Conservation (phyloP, 495 filamentous ascomycete genomes). For the Penicillium tannophilum region DNA sequence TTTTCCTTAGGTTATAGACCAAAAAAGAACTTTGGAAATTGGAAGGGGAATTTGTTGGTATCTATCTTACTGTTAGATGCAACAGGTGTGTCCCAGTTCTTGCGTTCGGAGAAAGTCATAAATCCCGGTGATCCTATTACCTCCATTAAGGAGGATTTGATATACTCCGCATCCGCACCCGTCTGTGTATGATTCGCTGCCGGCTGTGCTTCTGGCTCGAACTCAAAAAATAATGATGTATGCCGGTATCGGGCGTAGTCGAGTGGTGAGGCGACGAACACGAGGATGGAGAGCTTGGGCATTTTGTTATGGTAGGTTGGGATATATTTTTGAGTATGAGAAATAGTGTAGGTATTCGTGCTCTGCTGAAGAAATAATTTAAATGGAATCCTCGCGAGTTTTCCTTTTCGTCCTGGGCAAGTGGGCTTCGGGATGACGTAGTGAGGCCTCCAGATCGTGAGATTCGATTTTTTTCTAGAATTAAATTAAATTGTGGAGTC, state of each 20-base stretch:
- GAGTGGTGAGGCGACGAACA: constrained; percentile 27
- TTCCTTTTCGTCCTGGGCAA: not conserved
- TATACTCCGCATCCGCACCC: not conserved
- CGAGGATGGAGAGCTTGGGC: constrained; percentile 23
- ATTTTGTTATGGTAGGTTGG: not conserved
- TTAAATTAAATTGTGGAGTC: no score
- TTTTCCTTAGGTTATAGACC: no score
- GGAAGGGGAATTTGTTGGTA: not conserved
- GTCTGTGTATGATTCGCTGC: not conserved
- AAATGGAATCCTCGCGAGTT: not conserved
- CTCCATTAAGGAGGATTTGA: constrained; percentile 24
- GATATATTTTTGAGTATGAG: no score
- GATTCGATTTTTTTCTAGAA: not conserved
- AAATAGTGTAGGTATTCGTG: not conserved
- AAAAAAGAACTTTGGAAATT: not conserved
- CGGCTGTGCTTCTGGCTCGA: not conserved
- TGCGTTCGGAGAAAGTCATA: constrained; percentile 20
- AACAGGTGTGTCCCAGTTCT: constrained; percentile 17
- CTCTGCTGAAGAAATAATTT: not conserved
- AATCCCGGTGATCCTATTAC: constrained; percentile 21
- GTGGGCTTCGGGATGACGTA: constrained; percentile 6
- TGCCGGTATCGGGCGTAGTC: constrained; percentile 30
- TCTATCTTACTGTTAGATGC: constrained; percentile 14
- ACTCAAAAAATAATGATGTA: constrained; percentile 26
- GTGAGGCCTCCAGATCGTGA: not conserved